Percentiles rank a stretch among this genome's conserved stretches.
Conservation (phyloP, 805 yeast species). For the Hanseniaspora lachancei region DNA sequence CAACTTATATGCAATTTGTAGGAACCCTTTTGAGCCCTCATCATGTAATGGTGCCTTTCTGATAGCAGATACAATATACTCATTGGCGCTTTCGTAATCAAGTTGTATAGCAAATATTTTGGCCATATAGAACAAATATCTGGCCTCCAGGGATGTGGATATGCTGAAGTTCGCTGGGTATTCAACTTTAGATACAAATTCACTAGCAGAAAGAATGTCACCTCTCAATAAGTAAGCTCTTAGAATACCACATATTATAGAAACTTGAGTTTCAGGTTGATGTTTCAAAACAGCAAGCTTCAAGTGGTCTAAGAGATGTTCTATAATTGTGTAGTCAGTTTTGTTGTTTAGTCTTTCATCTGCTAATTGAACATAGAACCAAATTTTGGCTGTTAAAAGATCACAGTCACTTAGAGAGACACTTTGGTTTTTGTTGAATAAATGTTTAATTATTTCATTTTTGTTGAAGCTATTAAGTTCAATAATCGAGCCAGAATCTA, state of each 20-base stretch:
- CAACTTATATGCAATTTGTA: constrained; percentile 80
- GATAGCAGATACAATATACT: constrained; percentile 82
- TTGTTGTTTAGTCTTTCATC: constrained; percentile 22
- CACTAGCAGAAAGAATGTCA: constrained; percentile 77
- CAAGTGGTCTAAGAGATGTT: constrained; percentile 49
- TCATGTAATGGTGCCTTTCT: constrained; percentile 87
- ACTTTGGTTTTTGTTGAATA: constrained; percentile 32
- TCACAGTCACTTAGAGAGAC: constrained; percentile 58
- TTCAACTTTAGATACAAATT: constrained; percentile 74
- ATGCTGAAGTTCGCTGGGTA: constrained; percentile 62
- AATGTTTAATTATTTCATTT: constrained; percentile 35
- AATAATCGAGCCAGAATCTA: constrained; percentile 44
- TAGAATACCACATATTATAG: constrained; percentile 69
- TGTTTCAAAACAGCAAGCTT: constrained; percentile 86
- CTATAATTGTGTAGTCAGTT: constrained; percentile 43
- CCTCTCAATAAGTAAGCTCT: constrained; percentile 67
- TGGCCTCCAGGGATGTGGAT: constrained; percentile 75
- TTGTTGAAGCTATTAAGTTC: constrained; percentile 42
- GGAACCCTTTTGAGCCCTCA: constrained; percentile 66
- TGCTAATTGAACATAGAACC: constrained; percentile 63
- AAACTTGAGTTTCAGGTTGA: constrained; percentile 82
- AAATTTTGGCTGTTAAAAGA: constrained; percentile 72
- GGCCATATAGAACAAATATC: constrained; percentile 86
- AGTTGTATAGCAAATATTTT: constrained; percentile 82
- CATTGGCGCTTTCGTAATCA: constrained; percentile 81